Conservation (phyloP, 805 yeast species). For the Kluyveromyces dobzhanskii region DNA sequence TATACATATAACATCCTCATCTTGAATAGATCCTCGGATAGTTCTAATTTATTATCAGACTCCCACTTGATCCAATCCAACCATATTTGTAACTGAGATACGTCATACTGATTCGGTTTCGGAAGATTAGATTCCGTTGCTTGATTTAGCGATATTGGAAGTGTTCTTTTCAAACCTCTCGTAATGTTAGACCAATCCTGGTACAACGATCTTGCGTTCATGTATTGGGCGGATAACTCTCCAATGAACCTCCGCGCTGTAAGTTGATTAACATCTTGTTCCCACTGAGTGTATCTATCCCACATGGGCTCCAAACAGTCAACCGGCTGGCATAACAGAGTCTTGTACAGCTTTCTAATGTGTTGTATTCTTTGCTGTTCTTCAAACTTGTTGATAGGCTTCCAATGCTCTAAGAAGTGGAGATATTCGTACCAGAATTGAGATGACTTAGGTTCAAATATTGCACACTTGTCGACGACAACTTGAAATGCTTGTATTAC, state of each 20-base stretch:
- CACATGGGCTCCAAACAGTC: conserved; percentile 68
- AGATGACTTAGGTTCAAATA: conserved; percentile 58
- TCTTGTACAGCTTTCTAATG: conserved; percentile 63
- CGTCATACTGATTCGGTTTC: conserved; percentile 18
- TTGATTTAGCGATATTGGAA: conserved; percentile 20
- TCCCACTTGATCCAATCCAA: conserved; percentile 76
- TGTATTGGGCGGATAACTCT: conserved; percentile 74
- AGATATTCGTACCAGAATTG: conserved; percentile 76
- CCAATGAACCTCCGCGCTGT: conserved; percentile 80
- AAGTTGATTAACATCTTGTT: conserved; percentile 60
- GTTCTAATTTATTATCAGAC: conserved; percentile 54
- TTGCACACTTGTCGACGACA: conserved; percentile 70
- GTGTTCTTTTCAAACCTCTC: conserved; percentile 37
- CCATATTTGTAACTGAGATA: conserved; percentile 48
- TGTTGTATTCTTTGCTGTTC: conserved; percentile 72
- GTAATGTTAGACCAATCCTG: conserved; percentile 61
- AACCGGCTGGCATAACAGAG: conserved; percentile 68
- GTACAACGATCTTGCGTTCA: conserved; percentile 75
- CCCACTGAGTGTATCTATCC: conserved; percentile 77
- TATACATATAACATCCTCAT: conserved; percentile 64
- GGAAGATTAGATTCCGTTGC: conserved; percentile 24
- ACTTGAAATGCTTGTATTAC: conserved; percentile 78
- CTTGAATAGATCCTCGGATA: conserved; percentile 41
- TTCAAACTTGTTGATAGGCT: conserved; percentile 75
- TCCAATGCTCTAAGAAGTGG: conserved; percentile 70